Evolutionary conservation across 805 yeast species (phyloP).

Genomic region (Starmerella powellii): DNA sequence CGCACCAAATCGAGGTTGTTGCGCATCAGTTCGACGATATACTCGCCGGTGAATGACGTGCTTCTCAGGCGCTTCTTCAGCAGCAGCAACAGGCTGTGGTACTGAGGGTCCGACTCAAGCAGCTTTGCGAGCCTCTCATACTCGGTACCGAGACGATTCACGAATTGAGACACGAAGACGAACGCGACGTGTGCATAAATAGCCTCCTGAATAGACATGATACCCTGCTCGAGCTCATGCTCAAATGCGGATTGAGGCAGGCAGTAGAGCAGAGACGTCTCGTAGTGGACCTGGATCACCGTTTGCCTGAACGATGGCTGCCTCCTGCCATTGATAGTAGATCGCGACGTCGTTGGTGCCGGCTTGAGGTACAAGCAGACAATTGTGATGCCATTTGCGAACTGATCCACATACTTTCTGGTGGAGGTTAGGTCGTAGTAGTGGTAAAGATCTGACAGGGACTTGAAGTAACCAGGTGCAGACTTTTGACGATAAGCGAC

Average conservation of each 20-base stretch:
- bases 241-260: conserved; percentile 79
- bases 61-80: conserved; percentile 82
- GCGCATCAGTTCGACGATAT: conserved; percentile 64
- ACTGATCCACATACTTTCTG: conserved; percentile 88
- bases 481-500: conserved; percentile 79
- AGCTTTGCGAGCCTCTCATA: conserved; percentile 56
- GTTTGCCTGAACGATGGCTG: conserved; percentile 46
- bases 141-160: conserved; percentile 88
- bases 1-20: conserved; percentile 59
- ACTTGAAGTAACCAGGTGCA: conserved; percentile 77
- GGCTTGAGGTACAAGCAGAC: conserved; percentile 76
- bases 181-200: conserved; percentile 90
- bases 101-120: conserved; percentile 51
- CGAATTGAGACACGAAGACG: conserved; percentile 84
- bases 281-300: conserved; percentile 81
- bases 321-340: neutral
- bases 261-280: conserved; percentile 83
- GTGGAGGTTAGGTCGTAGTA: conserved; percentile 77
- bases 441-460: conserved; percentile 72
- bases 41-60: conserved; percentile 83
- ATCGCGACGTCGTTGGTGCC: conserved; percentile 31
- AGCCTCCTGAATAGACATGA: conserved; percentile 83
- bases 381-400: conserved; percentile 75
- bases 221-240: conserved; percentile 56
- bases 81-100: conserved; percentile 62